phyloP scores from a whole-genome alignment of 495 filamentous ascomycete genomes.

The Neurospora cerealis region DNA sequence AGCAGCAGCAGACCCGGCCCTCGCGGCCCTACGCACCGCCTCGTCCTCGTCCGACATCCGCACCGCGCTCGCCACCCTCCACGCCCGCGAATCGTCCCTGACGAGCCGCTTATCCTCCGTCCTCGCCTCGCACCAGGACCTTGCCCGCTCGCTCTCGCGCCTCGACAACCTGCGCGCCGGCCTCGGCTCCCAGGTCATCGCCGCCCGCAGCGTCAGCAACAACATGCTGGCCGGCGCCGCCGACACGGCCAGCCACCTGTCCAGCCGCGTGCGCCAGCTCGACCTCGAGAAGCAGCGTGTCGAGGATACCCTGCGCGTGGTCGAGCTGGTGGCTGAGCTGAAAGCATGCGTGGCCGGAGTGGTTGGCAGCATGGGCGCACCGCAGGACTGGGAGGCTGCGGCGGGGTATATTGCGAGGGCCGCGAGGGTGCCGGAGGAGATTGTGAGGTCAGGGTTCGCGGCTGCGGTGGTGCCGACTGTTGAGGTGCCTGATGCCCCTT shows the following conservation, averaged over 20 bases:
- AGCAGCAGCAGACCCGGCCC: constrained; percentile 9
- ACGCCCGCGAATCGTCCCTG: constrained; percentile 62
- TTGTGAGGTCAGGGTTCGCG: constrained; percentile 79
- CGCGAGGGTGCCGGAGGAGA: constrained; percentile 63
- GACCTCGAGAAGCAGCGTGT: constrained; percentile 87
- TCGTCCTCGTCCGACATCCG: constrained; percentile 69
- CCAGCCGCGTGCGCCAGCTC: constrained; percentile 69
- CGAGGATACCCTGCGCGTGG: constrained; percentile 79
- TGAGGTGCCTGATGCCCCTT: constrained; percentile 86
- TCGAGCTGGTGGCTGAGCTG: constrained; percentile 92
- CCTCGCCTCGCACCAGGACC: constrained; percentile 68
- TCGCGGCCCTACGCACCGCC: constrained; percentile 50
- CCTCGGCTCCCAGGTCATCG: constrained; percentile 77
- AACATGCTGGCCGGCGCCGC: constrained; percentile 78
- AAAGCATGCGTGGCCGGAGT: constrained; percentile 96
- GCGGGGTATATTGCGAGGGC: constrained; percentile 82
- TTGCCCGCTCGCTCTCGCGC: constrained; percentile 73
- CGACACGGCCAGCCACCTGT: constrained; percentile 77
- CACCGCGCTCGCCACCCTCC: constrained; percentile 60
- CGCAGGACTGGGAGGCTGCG: constrained; percentile 97
- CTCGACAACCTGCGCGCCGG: constrained; percentile 84
- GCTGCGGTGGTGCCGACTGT: constrained; percentile 88
- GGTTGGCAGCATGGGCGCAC: constrained; percentile 88
- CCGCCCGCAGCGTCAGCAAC: constrained; percentile 75
- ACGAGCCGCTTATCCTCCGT: constrained; percentile 66